A percentile compares a stretch with the other conserved stretches of the same genome.
phyloP scores from a whole-genome alignment of 306 rosid genomes.

The Cucumis hystrix region DNA sequence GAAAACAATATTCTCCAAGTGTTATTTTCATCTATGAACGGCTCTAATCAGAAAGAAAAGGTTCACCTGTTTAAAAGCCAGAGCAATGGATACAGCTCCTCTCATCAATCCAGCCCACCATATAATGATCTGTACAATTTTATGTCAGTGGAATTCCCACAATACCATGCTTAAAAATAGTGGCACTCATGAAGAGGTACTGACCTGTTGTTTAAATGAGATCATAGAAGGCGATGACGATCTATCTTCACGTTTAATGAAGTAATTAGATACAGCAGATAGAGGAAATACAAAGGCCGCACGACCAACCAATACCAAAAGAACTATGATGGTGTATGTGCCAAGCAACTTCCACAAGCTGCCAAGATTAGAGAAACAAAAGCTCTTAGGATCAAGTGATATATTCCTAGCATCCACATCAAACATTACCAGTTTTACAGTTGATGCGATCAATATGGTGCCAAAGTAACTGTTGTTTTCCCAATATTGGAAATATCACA shows the following conservation, averaged over 20 bases:
- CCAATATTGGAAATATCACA: not conserved
- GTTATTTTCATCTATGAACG: not conserved
- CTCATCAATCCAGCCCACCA: constrained; percentile 98
- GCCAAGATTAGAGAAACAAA: constrained; percentile 11
- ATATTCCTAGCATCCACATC: not conserved
- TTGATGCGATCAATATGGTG: not conserved
- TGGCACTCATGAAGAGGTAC: not conserved
- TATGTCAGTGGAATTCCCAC: not conserved
- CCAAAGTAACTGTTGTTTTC: not conserved
- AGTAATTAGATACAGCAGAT: constrained; percentile 48
- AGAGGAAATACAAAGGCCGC: constrained; percentile 87
- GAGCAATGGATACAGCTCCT: constrained; percentile 89
- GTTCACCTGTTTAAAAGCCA: constrained; percentile 78
- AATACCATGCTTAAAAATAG: not conserved
- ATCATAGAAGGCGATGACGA: constrained; percentile 19
- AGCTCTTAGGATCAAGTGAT: not conserved
- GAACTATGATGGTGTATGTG: constrained; percentile 38
- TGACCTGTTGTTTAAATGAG: constrained; percentile 58
- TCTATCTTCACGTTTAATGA: constrained; percentile 29
- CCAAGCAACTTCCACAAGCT: constrained; percentile 46
- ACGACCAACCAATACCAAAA: constrained; percentile 57
- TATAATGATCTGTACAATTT: constrained; percentile 37
- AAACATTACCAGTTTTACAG: not conserved
- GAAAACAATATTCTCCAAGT: not conserved
- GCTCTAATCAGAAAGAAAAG: not conserved